These are phyloP conservation scores for Piedraia hortae DNA, from an alignment of 2,329 filamentous ascomycete genomes.

Conservation along the genomic window DNA sequence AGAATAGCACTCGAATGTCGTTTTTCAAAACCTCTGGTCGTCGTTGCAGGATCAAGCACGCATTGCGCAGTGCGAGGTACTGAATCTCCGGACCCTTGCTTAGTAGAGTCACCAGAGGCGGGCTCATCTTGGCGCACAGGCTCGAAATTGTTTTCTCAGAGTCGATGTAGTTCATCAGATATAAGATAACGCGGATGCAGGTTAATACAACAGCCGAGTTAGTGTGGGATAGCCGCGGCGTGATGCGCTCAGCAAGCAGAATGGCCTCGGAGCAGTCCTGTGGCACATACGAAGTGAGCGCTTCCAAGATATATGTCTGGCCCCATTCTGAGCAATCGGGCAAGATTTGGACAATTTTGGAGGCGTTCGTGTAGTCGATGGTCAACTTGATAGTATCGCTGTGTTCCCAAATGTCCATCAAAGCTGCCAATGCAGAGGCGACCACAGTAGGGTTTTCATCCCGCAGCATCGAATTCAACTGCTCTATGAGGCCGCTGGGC, in stretches of 20 bases:
- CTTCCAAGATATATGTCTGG: conserved; percentile 93
- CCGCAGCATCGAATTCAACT: conserved; percentile 63
- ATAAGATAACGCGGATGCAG: conserved; percentile 84
- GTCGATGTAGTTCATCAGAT: conserved; percentile 94
- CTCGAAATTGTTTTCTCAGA: conserved; percentile 70
- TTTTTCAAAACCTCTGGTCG: conserved; percentile 81
- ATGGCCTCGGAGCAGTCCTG: conserved; percentile 72
- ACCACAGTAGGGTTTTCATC: conserved; percentile 97
- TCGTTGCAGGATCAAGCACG: conserved; percentile 73
- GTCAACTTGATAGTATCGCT: conserved; percentile 95
- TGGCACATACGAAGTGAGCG: conserved; percentile 90
- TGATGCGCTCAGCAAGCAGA: conserved; percentile 73
- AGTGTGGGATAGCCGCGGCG: conserved; percentile 84
- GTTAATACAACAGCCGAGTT: conserved; percentile 93
- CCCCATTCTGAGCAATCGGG: conserved; percentile 98
- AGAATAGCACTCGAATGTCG: conserved; percentile 96
- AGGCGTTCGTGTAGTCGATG: conserved; percentile 90
- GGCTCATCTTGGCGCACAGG: conserved; percentile 77
- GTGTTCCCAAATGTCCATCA: conserved; percentile 97
- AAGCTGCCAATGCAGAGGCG: conserved; percentile 62
- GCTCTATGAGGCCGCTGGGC: conserved; percentile 69
- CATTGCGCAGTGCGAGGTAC: conserved; percentile 81
- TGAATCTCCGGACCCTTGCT: conserved; percentile 97
- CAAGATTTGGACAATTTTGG: conserved; percentile 89
- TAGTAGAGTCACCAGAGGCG: conserved; percentile 75